Percentiles rank a stretch among this genome's conserved stretches.
Evolutionary conservation across 352 stramenopile species (phyloP).

Genomic region (Plasmopara muralis): DNA sequence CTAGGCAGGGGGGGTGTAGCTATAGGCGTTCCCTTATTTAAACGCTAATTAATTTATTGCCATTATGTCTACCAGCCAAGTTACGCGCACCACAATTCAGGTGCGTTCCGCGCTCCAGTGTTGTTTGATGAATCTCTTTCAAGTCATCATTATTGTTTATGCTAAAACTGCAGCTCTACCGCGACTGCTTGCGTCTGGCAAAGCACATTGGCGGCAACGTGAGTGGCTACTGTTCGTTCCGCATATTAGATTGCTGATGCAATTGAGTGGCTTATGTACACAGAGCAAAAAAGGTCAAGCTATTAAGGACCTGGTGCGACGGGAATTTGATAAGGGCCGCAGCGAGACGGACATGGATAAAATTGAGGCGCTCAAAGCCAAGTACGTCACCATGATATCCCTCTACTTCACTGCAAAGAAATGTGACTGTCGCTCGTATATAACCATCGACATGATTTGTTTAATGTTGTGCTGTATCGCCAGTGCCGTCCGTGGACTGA

Average conservation of each 20-base stretch:
- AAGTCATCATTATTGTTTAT: neutral
- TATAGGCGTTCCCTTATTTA: too few relatives aligned
- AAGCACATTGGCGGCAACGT: constrained; percentile 85
- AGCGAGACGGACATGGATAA: constrained; percentile 73
- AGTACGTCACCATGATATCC: constrained; percentile 33
- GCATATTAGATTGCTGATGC: neutral
- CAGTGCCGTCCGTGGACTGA: constrained; percentile 73
- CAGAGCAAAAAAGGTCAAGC: constrained; percentile 81
- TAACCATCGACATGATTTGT: constrained; percentile 1
- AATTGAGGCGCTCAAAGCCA: constrained; percentile 78
- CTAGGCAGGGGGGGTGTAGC: too few relatives aligned
- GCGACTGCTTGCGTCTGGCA: constrained; percentile 75
- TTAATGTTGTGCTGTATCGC: constrained; percentile 1
- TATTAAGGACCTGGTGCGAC: constrained; percentile 62
- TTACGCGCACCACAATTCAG: constrained; percentile 70
- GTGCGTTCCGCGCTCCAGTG: constrained; percentile 14
- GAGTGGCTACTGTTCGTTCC: constrained; percentile 9
- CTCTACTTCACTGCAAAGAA: neutral
- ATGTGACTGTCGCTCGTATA: neutral
- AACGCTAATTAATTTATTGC: neutral
- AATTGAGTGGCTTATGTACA: constrained; percentile 6
- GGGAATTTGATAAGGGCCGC: constrained; percentile 76
- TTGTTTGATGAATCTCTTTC: neutral
- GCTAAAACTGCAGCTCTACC: constrained; percentile 50
- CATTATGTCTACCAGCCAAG: constrained; percentile 35